These are phyloP conservation scores for Taiwanofungus camphoratus DNA, from an alignment of 1,284 basidiomycete genomes.

Conservation along the genomic window DNA sequence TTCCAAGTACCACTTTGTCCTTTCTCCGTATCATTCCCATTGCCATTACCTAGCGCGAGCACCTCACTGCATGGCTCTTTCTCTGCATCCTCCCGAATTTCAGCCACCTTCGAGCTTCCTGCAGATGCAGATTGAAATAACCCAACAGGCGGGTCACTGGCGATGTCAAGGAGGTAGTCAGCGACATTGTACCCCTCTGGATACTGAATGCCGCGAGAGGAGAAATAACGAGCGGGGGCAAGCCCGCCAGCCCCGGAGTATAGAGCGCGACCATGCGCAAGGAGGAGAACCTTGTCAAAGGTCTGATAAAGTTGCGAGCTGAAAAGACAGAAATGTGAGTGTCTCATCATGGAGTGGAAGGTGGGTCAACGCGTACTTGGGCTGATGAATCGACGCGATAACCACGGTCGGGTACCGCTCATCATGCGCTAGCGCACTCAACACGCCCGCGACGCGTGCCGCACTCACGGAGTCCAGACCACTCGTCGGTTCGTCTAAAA, in stretches of 20 bases:
- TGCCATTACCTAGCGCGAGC: not conserved
- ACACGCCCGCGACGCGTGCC: constrained; percentile 68
- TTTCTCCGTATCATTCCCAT: constrained; percentile 15
- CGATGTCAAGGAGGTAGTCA: constrained; percentile 84
- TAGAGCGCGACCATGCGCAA: constrained; percentile 73
- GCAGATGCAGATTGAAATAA: constrained; percentile 29
- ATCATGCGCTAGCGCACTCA: constrained; percentile 71
- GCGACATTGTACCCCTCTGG: constrained; percentile 82
- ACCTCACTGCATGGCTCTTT: constrained; percentile 11
- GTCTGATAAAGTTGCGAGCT: constrained; percentile 80
- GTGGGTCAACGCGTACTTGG: constrained; percentile 52
- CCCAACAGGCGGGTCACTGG: constrained; percentile 52
- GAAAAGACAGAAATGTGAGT: not conserved
- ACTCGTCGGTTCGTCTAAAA: constrained; percentile 82
- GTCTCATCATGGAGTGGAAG: too few species aligned
- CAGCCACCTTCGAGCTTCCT: constrained; percentile 8
- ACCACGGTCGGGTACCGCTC: constrained; percentile 67
- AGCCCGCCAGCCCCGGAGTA: constrained; percentile 75
- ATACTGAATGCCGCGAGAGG: constrained; percentile 37
- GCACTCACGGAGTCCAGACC: constrained; percentile 85
- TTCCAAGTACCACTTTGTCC: constrained; percentile 5
- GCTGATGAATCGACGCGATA: constrained; percentile 85
- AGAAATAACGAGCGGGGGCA: constrained; percentile 62
- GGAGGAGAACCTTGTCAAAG: constrained; percentile 77
- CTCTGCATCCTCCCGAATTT: not conserved